Percentiles rank a stretch among this genome's conserved stretches.
phyloP scores from a whole-genome alignment of 805 yeast genomes.

The Pichia ethanolica region DNA sequence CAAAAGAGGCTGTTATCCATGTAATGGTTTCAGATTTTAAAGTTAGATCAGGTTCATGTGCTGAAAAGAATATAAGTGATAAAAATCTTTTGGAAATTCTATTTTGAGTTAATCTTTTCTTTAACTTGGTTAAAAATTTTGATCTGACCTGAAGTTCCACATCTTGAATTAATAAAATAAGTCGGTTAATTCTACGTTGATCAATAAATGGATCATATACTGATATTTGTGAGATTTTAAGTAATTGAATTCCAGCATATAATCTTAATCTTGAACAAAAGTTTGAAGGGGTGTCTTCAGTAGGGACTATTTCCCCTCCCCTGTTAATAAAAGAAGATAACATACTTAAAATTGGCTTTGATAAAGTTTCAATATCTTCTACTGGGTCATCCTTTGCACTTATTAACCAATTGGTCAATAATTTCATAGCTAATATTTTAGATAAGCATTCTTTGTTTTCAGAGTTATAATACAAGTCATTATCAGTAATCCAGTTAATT shows the following conservation, averaged over 20 bases:
- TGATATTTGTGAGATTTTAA: slow-evolving; percentile 56
- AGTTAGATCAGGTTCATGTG: slow-evolving; percentile 59
- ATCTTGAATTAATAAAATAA: slow-evolving; percentile 62
- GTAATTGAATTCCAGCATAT: slow-evolving; percentile 55
- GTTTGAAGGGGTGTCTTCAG: slow-evolving; percentile 49
- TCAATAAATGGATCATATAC: slow-evolving; percentile 44
- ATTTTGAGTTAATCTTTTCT: slow-evolving; percentile 43
- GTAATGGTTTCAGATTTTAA: slow-evolving; percentile 47
- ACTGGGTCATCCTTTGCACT: slow-evolving; percentile 30
- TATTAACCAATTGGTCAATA: slow-evolving; percentile 52
- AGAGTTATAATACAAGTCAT: slow-evolving; percentile 12
- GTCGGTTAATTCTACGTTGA: slow-evolving; percentile 42
- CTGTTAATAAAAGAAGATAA: slow-evolving; percentile 59
- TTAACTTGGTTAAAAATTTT: slow-evolving; percentile 41
- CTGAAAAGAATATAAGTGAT: slow-evolving; percentile 63
- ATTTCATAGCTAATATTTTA: slow-evolving; percentile 36
- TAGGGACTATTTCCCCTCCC: slow-evolving; percentile 67
- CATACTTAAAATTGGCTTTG: slow-evolving; percentile 60
- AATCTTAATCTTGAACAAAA: slow-evolving; percentile 58
- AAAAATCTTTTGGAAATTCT: slow-evolving; percentile 57
- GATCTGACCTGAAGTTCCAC: slow-evolving; percentile 50
- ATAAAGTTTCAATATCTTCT: slow-evolving; percentile 34
- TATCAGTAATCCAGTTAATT: slow-evolving; percentile 24
- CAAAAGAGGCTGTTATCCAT: slow-evolving; percentile 63
- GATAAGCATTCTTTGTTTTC: slow-evolving; percentile 17